phyloP scores from a whole-genome alignment of 2,329 filamentous ascomycete genomes.

The Apiospora phragmitis region DNA sequence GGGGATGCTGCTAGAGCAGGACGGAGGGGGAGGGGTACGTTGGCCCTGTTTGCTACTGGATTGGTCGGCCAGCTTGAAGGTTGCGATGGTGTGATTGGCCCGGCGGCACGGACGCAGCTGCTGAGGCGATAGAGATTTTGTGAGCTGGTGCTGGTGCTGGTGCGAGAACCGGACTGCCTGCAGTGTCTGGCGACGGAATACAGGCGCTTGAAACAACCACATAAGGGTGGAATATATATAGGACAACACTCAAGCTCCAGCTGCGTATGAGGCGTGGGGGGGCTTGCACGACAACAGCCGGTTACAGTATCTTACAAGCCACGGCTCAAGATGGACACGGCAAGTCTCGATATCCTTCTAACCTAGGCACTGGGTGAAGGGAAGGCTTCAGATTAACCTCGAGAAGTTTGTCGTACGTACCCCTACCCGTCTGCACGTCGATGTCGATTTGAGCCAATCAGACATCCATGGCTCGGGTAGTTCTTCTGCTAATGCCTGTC shows the following conservation, averaged over 20 bases:
- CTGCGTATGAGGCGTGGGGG: background rate
- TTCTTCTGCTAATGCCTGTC: background rate
- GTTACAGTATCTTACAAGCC: background rate
- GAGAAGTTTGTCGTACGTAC: background rate
- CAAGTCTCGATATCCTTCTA: background rate
- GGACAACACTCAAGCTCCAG: background rate
- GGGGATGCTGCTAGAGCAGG: conserved; percentile 21
- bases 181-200: background rate
- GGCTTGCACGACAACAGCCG: background rate
- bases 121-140: background rate
- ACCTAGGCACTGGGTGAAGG: background rate
- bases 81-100: conserved; percentile 15
- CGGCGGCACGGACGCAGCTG: background rate
- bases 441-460: background rate
- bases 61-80: conserved; percentile 1
- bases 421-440: background rate
- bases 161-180: background rate
- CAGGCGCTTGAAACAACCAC: background rate
- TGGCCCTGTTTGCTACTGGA: conserved; percentile 4
- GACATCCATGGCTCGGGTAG: background rate
- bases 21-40: conserved; percentile 22
- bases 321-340: background rate
- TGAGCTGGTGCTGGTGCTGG: background rate
- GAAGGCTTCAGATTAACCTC: background rate
- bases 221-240: background rate